Base-by-base conservation (phyloP, 306 rosid genomes). In the Citrullus amarus region DNA sequence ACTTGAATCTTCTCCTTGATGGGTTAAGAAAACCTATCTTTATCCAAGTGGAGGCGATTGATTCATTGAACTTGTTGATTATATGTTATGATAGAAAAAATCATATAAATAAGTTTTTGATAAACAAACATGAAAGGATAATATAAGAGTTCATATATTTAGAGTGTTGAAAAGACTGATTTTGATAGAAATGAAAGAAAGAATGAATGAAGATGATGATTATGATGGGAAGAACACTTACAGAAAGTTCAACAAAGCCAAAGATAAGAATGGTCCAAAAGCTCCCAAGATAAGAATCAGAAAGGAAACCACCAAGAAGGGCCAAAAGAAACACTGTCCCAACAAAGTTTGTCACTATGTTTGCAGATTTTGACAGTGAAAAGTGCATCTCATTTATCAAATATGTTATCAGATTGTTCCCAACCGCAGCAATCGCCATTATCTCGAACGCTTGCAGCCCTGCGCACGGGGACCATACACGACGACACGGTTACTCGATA, bases 351-450 rank as follows among this genome's bases (percentile, higher is more conserved):
- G 99, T 96, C 48, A 96, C 99, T 0, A 88, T 70, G 81, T 96
- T 96, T 36, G 98, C 99, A 0, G 99, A 88, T 77, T 90, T 77
- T 5, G 99, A 84, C 82, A 96, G 30, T 39, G 99, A 80, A 84
- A 96, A 96, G 85, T 96, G 98, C 98, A 96, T 92, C 85, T 96
- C 96, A 43, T 86, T 91, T 10, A 90, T 91, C 81, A 91, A 82
- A 80, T 96, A 96, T 28, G 99, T 96, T 83, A 96, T 96, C 57
- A 96, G 97, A 80, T 96, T 96, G 98, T 96, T 96, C 77, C 99
- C 99, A 81, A 96, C 99, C 2, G 98, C 99, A 2, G 98, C 99
- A 39, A 96, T 96, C 46, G 90, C 98, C 99, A 92, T 96, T 83
- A 96, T 92, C 87, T 96, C 99, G 84, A 92, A 96, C 46, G 90